Evolutionary conservation across 139 green algal species (phyloP), one percentile per base, ranked within the genome.

Genomic region (Chlorella ohadii): DNA sequence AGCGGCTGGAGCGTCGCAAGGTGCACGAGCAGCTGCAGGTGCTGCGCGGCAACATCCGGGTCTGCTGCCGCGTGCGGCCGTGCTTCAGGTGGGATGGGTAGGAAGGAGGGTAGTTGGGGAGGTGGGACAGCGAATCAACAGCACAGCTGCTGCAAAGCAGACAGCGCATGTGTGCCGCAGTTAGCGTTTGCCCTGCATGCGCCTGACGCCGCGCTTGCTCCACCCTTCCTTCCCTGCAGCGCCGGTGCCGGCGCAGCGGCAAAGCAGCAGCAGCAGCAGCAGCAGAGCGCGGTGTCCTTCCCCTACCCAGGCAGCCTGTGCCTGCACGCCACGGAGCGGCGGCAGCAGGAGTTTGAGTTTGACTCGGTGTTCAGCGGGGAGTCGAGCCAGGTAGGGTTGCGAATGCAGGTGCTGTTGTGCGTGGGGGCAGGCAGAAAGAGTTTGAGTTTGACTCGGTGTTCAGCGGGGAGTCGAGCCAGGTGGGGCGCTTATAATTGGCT

Each of bases 31-130:
- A 88, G 82, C 63, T 88, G 77, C 86, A 91, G 84, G 85, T 90
- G 76, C 86, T 96, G 51, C 68, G 87, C 0, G 93, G 93, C 67
- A 96, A 96, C 91, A 96, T 96, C 57, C 79, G 91, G 0, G 93
- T 96, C 28, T 82, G 93, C 74, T 93, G 87, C 87, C 88, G 91
- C 7, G 91, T 92, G 51, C 78, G 90, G 28, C 86, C 87, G 4
- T 23, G 33, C 36, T 41, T 70, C 57, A 56, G 33, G 78, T 64
- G 34, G 2, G 63, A 27, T 5, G 44, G 56, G n/a, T n/a, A n/a
- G n/a, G n/a, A n/a, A n/a, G n/a, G n/a, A n/a, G n/a, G n/a, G 28
- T 23, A 55, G 72, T 15, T 16, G 71, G 28, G 56, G 82, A 28
- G 38, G 72, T 51, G 57, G n/a, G n/a, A n/a, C n/a, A n/a, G n/a